phyloP scores from a whole-genome alignment of 2,329 filamentous ascomycete species.

The Pseudopithomyces maydicus region DNA sequence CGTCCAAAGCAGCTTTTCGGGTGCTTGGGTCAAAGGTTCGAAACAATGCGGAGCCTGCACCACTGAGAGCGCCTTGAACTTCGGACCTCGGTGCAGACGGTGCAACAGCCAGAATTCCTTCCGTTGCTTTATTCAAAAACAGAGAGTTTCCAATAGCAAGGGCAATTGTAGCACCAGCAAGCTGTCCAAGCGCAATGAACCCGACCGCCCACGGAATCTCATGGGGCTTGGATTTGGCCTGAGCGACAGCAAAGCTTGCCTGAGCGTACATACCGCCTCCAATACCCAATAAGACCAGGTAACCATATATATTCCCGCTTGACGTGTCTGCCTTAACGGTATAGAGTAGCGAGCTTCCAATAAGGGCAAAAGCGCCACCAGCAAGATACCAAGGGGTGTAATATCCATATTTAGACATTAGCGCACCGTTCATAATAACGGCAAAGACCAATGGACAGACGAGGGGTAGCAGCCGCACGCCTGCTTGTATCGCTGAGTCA shows the following conservation, averaged over 20 bases:
- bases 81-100: too few relatives aligned
- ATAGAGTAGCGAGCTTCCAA: neutral
- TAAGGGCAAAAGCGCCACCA: conserved; percentile 1
- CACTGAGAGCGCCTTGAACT: too few relatives aligned
- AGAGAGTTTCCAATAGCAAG: too few relatives aligned
- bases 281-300: neutral
- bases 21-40: too few relatives aligned
- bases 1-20: too few relatives aligned
- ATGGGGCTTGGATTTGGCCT: neutral
- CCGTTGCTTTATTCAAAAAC: too few relatives aligned
- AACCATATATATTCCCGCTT: neutral
- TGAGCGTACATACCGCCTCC: neutral
- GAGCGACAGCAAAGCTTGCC: neutral
- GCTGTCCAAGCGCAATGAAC: too few relatives aligned
- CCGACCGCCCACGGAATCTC: neutral
- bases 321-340: neutral
- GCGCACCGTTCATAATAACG: conserved; percentile 20
- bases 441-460: conserved; percentile 20
- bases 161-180: too few relatives aligned
- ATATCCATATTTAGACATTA: conserved; percentile 23
- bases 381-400: conserved; percentile 28
- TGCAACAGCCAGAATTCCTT: too few relatives aligned
- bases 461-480: conserved; percentile 29
- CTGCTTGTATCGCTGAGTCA: conserved; percentile 25
- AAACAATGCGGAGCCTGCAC: too few relatives aligned